Evolutionary conservation across 345 rosid genomes (phyloP).

Genomic region (Citrus trifoliata): DNA sequence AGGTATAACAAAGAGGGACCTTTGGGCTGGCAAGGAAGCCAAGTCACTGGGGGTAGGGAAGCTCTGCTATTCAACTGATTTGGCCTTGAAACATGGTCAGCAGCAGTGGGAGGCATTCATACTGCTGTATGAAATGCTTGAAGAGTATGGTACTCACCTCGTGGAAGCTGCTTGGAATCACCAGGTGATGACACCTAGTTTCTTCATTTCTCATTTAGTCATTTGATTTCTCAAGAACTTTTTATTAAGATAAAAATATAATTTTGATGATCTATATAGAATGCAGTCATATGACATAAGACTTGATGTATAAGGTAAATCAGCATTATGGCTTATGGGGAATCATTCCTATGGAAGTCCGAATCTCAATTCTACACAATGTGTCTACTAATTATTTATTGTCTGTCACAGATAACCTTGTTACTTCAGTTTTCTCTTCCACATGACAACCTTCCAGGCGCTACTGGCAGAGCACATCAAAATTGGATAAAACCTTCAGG

Average conservation of each 20-base stretch:
- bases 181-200: conserved; percentile 52
- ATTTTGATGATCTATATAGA: background rate
- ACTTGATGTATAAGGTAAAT: background rate
- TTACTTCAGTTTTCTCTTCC: conserved; percentile 63
- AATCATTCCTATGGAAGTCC: background rate
- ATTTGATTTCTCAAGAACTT: background rate
- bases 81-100: conserved; percentile 39
- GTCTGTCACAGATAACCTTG: conserved; percentile 56
- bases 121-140: conserved; percentile 89
- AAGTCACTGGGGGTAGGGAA: conserved; percentile 81
- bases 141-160: conserved; percentile 91
- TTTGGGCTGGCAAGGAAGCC: conserved; percentile 91
- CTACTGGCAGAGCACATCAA: conserved; percentile 28
- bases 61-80: conserved; percentile 42
- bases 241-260: background rate
- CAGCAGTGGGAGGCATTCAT: conserved; percentile 90
- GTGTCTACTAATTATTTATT: conserved; percentile 20
- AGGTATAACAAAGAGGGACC: conserved; percentile 68
- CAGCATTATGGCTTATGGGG: background rate
- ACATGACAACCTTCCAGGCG: conserved; percentile 41
- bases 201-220: background rate
- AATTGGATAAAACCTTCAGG: conserved; percentile 28
- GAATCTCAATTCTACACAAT: background rate
- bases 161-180: conserved; percentile 98
- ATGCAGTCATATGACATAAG: background rate